These are phyloP conservation scores for Camelina neglecta DNA, from an alignment of 345 rosid genomes.

Conservation along the genomic window DNA sequence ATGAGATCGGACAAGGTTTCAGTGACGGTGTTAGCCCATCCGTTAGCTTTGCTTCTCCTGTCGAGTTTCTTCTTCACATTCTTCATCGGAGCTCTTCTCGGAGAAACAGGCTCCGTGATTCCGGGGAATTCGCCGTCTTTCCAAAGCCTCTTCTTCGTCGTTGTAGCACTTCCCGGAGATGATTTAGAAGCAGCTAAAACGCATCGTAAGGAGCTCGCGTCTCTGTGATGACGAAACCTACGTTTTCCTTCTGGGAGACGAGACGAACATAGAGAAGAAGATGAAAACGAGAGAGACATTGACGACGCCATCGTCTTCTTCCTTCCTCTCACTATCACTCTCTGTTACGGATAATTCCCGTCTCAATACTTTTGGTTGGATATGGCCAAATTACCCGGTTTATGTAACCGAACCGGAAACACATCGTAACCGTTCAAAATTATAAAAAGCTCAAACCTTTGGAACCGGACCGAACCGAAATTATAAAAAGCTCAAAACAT, in stretches of 20 bases:
- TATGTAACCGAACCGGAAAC: neutral
- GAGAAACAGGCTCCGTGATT: conserved; percentile 46
- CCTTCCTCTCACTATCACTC: conserved; percentile 26
- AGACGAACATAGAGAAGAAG: conserved; percentile 57
- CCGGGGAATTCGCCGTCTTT: conserved; percentile 84
- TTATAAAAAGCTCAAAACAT: too few relatives aligned
- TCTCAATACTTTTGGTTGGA: conserved; percentile 22
- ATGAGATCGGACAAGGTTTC: conserved; percentile 77
- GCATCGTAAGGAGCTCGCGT: conserved; percentile 35
- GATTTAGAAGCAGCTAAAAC: conserved; percentile 47
- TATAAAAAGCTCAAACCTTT: neutral
- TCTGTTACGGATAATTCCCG: conserved; percentile 34
- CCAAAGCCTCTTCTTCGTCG: conserved; percentile 66
- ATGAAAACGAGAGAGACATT: conserved; percentile 63
- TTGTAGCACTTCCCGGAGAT: conserved; percentile 27
- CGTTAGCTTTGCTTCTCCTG: conserved; percentile 63
- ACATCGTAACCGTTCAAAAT: neutral
- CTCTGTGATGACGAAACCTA: conserved; percentile 22
- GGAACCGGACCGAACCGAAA: neutral
- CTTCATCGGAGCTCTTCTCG: conserved; percentile 61
- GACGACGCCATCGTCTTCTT: conserved; percentile 47
- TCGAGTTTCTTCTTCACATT: conserved; percentile 79
- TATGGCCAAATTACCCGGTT: conserved; percentile 30
- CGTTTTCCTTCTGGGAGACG: conserved; percentile 40
- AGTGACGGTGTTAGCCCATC: conserved; percentile 82